Evolutionary conservation across 129 eudicot species (phyloP).

Genomic region (Solidago caesia): DNA sequence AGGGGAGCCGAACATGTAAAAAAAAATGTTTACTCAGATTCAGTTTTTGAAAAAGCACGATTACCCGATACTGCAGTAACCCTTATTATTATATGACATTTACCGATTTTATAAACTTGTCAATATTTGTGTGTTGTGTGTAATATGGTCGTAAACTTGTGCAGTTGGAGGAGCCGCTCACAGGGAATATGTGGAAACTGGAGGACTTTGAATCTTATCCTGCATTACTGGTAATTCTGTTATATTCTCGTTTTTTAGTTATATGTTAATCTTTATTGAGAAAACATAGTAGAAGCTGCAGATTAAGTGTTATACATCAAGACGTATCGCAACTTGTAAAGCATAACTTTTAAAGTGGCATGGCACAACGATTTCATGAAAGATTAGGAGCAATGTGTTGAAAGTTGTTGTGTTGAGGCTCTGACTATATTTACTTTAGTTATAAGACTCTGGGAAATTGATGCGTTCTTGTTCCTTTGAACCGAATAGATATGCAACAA

Average conservation of each 20-base stretch:
- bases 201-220: slow-evolving; percentile 82
- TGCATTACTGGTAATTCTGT: slow-evolving; percentile 68
- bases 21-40: no score
- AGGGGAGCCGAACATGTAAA: no score
- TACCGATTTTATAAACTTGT: background rate
- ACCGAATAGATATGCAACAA: no score
- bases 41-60: no score
- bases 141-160: background rate
- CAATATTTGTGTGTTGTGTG: background rate
- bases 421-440: no score
- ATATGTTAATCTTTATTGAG: background rate
- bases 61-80: no score
- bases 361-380: background rate
- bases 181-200: slow-evolving; percentile 73
- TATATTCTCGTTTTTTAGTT: background rate
- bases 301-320: background rate
- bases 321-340: background rate
- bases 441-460: no score
- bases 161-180: slow-evolving; percentile 88
- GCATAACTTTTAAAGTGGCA: background rate
- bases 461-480: no score
- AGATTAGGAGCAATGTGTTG: background rate
- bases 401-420: background rate
- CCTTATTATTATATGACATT: background rate
- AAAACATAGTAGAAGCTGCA: background rate